These are phyloP conservation scores for Biscogniauxia sp. DNA, from an alignment of 2,329 filamentous ascomycete species.

Conservation along the genomic window DNA sequence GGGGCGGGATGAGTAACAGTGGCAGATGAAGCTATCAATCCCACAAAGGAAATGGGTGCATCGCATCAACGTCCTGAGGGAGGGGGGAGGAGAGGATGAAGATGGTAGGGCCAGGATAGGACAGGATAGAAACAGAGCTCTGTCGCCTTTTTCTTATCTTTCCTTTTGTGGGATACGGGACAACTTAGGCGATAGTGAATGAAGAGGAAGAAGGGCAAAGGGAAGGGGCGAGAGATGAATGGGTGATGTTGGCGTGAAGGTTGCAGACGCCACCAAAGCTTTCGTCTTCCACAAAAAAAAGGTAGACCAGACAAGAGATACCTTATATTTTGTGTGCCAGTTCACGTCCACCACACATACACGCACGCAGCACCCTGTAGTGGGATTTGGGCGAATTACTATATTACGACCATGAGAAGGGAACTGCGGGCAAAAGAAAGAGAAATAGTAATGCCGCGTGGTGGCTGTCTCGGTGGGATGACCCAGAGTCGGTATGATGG, in stretches of 20 bases:
- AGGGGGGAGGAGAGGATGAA: neutral
- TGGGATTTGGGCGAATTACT: neutral
- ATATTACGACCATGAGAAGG: neutral
- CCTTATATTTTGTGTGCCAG: neutral
- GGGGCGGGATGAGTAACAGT: neutral
- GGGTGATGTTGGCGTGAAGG: neutral
- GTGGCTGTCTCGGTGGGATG: neutral
- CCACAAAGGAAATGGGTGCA: slow-evolving; percentile 24
- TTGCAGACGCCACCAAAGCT: neutral
- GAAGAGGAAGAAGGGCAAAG: neutral
- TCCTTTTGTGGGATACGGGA: no score
- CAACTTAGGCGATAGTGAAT: neutral
- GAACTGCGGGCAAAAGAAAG: neutral
- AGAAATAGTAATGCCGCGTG: neutral
- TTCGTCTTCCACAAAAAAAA: neutral
- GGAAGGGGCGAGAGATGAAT: neutral
- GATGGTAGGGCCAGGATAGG: neutral
- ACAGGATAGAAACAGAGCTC: neutral
- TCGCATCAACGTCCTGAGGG: slow-evolving; percentile 21
- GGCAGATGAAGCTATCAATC: slow-evolving; percentile 8
- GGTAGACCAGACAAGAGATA: neutral
- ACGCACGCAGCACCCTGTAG: neutral
- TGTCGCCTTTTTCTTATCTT: no score
- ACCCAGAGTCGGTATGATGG: neutral
- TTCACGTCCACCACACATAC: neutral